Evolutionary conservation across 441 rosid genomes (phyloP).

Genomic region (California macrophylla): DNA sequence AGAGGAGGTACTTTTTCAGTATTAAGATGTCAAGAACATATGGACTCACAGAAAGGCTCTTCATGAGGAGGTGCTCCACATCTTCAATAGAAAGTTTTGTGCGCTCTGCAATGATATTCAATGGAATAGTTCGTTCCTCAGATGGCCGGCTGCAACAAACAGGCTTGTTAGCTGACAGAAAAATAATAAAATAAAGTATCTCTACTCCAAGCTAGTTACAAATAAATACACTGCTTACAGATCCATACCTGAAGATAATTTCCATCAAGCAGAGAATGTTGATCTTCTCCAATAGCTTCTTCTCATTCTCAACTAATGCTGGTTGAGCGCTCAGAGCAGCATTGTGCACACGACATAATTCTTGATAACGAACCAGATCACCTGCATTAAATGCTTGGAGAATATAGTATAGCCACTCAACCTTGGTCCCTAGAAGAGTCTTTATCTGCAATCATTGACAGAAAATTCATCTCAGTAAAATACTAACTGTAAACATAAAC

Average conservation of each 20-base stretch:
- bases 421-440: constrained; percentile 71
- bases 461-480: neutral
- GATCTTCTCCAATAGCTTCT: constrained; percentile 79
- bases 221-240: constrained; percentile 8
- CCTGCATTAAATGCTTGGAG: constrained; percentile 89
- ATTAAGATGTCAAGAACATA: neutral
- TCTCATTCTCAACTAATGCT: constrained; percentile 77
- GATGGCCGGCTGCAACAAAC: constrained; percentile 68
- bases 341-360: constrained; percentile 71
- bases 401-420: constrained; percentile 89
- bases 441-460: constrained; percentile 46
- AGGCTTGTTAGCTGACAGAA: constrained; percentile 10
- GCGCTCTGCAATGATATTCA: constrained; percentile 65
- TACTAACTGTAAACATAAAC: neutral
- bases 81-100: constrained; percentile 72
- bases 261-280: constrained; percentile 95
- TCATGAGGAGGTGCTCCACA: constrained; percentile 95
- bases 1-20: neutral
- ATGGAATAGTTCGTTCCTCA: constrained; percentile 82
- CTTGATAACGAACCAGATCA: constrained; percentile 71
- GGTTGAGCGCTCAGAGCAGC: constrained; percentile 82
- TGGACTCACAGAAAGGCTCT: constrained; percentile 76
- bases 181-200: neutral
- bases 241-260: constrained; percentile 76
- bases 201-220: neutral